phyloP scores from a whole-genome alignment of 306 rosid genomes.

The Pterocarpus santalinus region DNA sequence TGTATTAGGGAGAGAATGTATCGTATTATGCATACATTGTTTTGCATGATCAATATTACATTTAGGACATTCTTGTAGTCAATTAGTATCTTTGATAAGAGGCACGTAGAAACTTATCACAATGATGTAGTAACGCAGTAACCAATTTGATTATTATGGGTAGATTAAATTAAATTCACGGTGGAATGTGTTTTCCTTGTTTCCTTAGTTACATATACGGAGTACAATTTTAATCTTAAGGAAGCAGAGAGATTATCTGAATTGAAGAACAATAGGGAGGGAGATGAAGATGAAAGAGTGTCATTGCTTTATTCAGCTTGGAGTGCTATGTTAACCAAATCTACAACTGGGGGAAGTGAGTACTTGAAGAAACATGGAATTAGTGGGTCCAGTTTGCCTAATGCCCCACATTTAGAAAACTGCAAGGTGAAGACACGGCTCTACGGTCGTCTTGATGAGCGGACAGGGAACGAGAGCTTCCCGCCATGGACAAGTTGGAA shows the following conservation, averaged over 20 bases:
- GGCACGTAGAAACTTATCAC: slow-evolving; percentile 19
- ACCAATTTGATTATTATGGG: slow-evolving; percentile 31
- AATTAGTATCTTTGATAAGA: background rate
- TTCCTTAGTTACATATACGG: slow-evolving; percentile 44
- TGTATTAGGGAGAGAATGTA: background rate
- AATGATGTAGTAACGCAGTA: background rate
- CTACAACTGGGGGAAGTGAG: slow-evolving; percentile 36
- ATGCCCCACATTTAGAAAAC: slow-evolving; percentile 87
- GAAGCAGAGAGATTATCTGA: slow-evolving; percentile 53
- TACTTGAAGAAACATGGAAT: slow-evolving; percentile 55
- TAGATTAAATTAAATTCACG: background rate
- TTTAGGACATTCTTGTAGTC: background rate
- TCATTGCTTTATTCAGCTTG: slow-evolving; percentile 77
- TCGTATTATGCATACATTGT: background rate
- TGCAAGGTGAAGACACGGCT: slow-evolving; percentile 64
- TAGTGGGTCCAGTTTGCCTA: slow-evolving; percentile 59
- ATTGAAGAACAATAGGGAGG: slow-evolving; percentile 44
- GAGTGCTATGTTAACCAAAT: slow-evolving; percentile 63
- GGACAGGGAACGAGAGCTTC: slow-evolving; percentile 57
- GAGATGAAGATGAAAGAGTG: slow-evolving; percentile 49
- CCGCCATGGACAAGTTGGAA: slow-evolving; percentile 90
- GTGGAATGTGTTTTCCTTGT: background rate
- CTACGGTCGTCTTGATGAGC: slow-evolving; percentile 61
- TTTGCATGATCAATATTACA: slow-evolving; percentile 15
- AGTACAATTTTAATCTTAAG: slow-evolving; percentile 51